Evolutionary conservation across 305 asterid species (phyloP).

Genomic region (Fraxinus greggii): DNA sequence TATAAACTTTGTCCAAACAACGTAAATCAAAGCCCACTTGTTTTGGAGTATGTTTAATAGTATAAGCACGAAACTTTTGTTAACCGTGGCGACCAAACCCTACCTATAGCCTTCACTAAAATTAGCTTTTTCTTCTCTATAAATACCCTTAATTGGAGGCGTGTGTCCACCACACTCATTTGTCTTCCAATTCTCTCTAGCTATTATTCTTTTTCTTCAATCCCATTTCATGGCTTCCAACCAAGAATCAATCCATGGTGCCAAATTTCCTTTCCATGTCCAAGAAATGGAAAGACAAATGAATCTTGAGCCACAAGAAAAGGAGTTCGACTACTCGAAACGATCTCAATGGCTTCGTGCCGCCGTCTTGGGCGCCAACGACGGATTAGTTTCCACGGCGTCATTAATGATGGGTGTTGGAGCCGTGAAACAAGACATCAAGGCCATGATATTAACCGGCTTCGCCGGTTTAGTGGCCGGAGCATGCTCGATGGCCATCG

Average conservation of each 20-base stretch:
- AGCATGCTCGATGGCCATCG: conserved; percentile 95
- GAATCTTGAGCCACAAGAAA: conserved; percentile 21
- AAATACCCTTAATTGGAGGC: conserved; percentile 38
- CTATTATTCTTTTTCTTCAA: neutral
- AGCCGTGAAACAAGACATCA: conserved; percentile 76
- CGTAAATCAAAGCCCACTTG: neutral
- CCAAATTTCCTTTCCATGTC: conserved; percentile 27
- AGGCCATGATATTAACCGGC: conserved; percentile 74
- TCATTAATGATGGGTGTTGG: conserved; percentile 94
- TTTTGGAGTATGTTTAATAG: neutral
- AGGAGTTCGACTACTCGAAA: conserved; percentile 69
- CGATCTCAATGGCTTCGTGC: conserved; percentile 97
- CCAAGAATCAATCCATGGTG: conserved; percentile 37
- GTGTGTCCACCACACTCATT: conserved; percentile 62
- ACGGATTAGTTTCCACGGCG: conserved; percentile 86
- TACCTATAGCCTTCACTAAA: conserved; percentile 18
- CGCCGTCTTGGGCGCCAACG: conserved; percentile 92
- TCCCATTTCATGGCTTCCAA: conserved; percentile 44
- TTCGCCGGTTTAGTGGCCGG: conserved; percentile 92
- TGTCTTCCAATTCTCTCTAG: neutral
- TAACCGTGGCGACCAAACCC: neutral
- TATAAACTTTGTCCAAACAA: neutral
- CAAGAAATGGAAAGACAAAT: conserved; percentile 29
- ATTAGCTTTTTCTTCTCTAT: conserved; percentile 32
- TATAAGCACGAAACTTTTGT: conserved; percentile 11